Base-by-base conservation (phyloP, 177 flowering plant species). In the Vitis hybrid region DNA sequence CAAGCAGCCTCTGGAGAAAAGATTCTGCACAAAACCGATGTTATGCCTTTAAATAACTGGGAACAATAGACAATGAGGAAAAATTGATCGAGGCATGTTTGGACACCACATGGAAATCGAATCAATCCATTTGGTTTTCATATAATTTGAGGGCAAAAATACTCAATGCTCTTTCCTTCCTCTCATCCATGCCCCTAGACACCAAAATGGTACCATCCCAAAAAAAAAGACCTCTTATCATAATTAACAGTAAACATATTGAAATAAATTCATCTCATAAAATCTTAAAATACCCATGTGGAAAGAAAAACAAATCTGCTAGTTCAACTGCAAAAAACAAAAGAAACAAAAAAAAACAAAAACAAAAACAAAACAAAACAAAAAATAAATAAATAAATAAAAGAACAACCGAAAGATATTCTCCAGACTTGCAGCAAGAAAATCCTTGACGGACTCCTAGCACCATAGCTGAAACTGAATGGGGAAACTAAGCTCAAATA, bases 1-100 rank as follows among this genome's bases (percentile, higher is more conserved):
- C 98, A 94, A 75, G 97, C 88, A 69, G 93, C 94, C 64, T 90
- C 93, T 3, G 98, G 98, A 50, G 97, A 94, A 80, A 94, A 94
- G 67, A 91, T 89, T 77, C 97, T 94, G 93, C 82, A 84, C 1
- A 72, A 74, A 76, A 50, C 65, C 18, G 23, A 72, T 54, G 62
- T 73, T 55, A 83, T 69, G 68, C 69, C 50, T 66, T 40, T 12
- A 60, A 51, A 66, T 54, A 40, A 54, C 26, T 56, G 14, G 32
- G 18, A 62, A 3, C 13, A 52, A 51, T 48, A 62, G 3, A 18
- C 21, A 40, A 45, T 15, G 56, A 48, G 2, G 59, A 71, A 21
- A 55, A 15, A 23, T 48, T 61, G 5, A 68, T 26, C 21, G 9
- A 26, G 56, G 5, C 19, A 67, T n/a, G 49, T 34, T 32, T 55